phyloP scores from a whole-genome alignment of 2,329 filamentous ascomycete species.

The Magnaporthales sp. region DNA sequence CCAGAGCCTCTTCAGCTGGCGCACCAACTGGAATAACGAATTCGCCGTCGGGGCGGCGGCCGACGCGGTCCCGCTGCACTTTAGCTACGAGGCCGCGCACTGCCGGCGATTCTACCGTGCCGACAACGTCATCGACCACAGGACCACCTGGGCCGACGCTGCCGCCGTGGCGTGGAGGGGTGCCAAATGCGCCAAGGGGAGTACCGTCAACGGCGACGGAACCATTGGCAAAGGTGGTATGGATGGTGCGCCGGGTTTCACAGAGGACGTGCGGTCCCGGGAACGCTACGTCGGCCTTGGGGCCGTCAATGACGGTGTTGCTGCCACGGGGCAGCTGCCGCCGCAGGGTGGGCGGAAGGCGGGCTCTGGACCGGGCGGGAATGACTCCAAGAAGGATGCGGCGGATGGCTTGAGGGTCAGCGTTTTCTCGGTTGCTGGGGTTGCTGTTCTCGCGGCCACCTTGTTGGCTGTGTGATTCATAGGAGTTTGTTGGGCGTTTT shows the following conservation, averaged over 20 bases:
- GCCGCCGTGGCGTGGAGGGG: slow-evolving; percentile 25
- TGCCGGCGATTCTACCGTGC: slow-evolving; percentile 45
- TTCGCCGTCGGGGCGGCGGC: not conserved
- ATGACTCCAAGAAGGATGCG: not conserved
- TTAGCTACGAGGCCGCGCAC: slow-evolving; percentile 36
- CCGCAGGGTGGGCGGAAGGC: not conserved
- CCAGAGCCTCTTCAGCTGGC: not conserved
- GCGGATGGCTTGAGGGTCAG: not conserved
- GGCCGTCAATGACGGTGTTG: slow-evolving; percentile 15
- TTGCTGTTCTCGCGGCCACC: not conserved
- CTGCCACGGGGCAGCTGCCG: slow-evolving; percentile 10
- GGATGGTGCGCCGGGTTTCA: not conserved
- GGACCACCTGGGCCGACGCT: slow-evolving; percentile 35
- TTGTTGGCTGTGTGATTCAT: not conserved
- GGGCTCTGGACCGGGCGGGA: not conserved
- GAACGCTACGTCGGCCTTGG: slow-evolving; percentile 10
- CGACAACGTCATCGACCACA: slow-evolving; percentile 35
- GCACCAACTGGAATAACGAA: not conserved
- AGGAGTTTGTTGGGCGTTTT: not conserved
- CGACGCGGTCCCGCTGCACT: slow-evolving; percentile 33
- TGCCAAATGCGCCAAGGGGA: slow-evolving; percentile 4
- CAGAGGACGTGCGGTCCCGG: not conserved
- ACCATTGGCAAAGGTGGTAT: slow-evolving; percentile 1
- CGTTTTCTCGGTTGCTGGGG: not conserved
- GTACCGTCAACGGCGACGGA: not conserved